phyloP scores from a whole-genome alignment of 176 grass and related monocot genomes.

The Triticum aestivum region IWGSC_CS_RefSeq_v2.1 NC_057812.1:670518126-670518625 shows the following conservation, averaged over 20 bases:
- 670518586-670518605: neutral
- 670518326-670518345: neutral
- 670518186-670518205: no score
- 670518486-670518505: slow-evolving; percentile 19
- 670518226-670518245: no score
- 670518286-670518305: no score
- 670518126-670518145: no score
- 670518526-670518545: slow-evolving; percentile 21
- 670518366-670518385: neutral
- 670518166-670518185: neutral
- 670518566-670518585: slow-evolving; percentile 42
- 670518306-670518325: no score
- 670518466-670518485: neutral
- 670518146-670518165: neutral
- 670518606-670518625: neutral
- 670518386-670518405: slow-evolving; percentile 63
- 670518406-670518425: slow-evolving; percentile 63
- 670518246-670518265: no score
- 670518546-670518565: slow-evolving; percentile 36
- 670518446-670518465: neutral
- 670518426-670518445: neutral
- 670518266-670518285: no score
- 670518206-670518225: no score
- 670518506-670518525: slow-evolving; percentile 45
- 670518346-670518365: neutral